Percentiles rank a stretch among this genome's conserved stretches.
Conservation (phyloP, 2,329 filamentous ascomycete species). For the Cryphonectria radicalis region DNA sequence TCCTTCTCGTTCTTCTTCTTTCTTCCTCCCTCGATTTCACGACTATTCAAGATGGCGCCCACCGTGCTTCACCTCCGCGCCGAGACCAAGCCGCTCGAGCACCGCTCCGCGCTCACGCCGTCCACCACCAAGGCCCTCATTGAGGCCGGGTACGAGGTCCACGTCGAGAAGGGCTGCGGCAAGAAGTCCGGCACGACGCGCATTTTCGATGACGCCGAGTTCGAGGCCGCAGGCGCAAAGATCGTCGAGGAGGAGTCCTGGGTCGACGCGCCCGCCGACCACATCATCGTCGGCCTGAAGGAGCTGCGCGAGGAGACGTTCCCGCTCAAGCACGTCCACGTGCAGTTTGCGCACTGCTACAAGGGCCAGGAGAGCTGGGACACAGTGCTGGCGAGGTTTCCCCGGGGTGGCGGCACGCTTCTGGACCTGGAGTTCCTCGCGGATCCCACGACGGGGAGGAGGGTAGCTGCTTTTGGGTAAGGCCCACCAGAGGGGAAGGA, state of each 20-base stretch:
- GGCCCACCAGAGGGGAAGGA: not conserved
- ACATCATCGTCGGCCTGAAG: slow-evolving; percentile 78
- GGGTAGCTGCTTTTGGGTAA: slow-evolving; percentile 74
- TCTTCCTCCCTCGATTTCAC: not conserved
- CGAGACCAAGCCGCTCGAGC: slow-evolving; percentile 63
- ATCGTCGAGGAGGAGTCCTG: slow-evolving; percentile 70
- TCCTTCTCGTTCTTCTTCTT: not conserved
- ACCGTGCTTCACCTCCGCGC: slow-evolving; percentile 58
- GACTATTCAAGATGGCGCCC: slow-evolving; percentile 37
- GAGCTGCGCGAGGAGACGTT: slow-evolving; percentile 75
- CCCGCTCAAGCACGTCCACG: slow-evolving; percentile 73
- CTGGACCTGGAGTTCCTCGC: slow-evolving; percentile 87
- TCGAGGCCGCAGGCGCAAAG: slow-evolving; percentile 64
- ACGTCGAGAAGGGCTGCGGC: slow-evolving; percentile 59
- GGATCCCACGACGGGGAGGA: slow-evolving; percentile 66
- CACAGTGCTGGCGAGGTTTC: slow-evolving; percentile 77
- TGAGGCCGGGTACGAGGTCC: slow-evolving; percentile 70
- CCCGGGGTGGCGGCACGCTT: slow-evolving; percentile 74
- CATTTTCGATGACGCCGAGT: slow-evolving; percentile 67
- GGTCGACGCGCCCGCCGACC: slow-evolving; percentile 67
- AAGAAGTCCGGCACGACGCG: slow-evolving; percentile 56
- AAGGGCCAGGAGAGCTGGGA: slow-evolving; percentile 82
- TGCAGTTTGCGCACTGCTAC: slow-evolving; percentile 76
- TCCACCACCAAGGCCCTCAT: slow-evolving; percentile 57
- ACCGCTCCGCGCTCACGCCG: slow-evolving; percentile 53